Evolutionary conservation across 495 filamentous ascomycete genomes (phyloP).

Genomic region (Apodospora peruviana): DNA sequence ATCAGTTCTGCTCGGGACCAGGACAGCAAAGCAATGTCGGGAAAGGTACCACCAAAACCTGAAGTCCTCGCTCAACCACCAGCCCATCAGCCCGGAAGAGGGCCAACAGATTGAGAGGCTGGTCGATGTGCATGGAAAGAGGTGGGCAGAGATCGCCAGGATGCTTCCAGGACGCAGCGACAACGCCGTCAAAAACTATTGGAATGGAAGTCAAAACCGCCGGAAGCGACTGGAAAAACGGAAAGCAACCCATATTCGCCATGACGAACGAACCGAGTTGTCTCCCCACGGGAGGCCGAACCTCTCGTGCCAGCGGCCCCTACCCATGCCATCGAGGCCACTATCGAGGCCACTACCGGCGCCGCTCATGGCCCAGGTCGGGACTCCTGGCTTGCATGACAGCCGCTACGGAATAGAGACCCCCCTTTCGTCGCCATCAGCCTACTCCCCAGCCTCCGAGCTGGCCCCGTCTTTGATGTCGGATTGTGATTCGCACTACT

Average conservation of each 20-base stretch:
- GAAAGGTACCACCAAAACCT: conserved; percentile 95
- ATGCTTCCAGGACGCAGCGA: conserved; percentile 83
- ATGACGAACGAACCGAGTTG: conserved; percentile 1
- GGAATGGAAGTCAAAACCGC: conserved; percentile 93
- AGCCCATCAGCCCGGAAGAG: conserved; percentile 88
- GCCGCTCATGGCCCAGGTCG: conserved; percentile 16
- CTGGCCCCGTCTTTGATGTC: conserved; percentile 22
- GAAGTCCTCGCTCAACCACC: conserved; percentile 83
- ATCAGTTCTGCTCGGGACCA: conserved; percentile 64
- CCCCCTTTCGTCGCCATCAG: conserved; percentile 6
- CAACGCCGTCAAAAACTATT: conserved; percentile 99
- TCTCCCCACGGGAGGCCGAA: neutral
- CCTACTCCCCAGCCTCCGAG: conserved; percentile 19
- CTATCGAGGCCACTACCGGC: conserved; percentile 7
- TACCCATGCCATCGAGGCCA: neutral
- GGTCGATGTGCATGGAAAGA: conserved; percentile 77
- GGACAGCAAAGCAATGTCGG: conserved; percentile 92
- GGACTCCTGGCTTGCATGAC: conserved; percentile 16
- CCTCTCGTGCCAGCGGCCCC: conserved; percentile 3
- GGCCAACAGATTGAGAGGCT: conserved; percentile 74
- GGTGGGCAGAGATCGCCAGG: conserved; percentile 94
- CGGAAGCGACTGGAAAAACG: conserved; percentile 30
- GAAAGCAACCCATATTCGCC: conserved; percentile 6
- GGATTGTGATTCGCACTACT: conserved; percentile 20
- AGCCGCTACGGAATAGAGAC: conserved; percentile 3